Evolutionary conservation across 148 eudicot genomes (phyloP), one percentile per base, ranked within the genome.

Genomic region (Euryodendron excelsum): DNA sequence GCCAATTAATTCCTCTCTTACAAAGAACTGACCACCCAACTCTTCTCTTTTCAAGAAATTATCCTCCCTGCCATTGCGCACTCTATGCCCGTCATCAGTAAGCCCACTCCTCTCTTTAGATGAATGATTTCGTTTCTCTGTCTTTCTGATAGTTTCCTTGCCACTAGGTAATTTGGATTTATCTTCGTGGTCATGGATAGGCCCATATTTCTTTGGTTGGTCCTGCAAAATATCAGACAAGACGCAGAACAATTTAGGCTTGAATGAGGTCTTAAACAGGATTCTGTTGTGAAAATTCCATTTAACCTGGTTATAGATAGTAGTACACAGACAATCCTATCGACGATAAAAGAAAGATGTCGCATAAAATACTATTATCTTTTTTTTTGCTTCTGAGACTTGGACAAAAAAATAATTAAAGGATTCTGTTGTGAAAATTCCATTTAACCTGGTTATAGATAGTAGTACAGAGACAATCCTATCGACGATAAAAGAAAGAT

Each of bases 181-280:
- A 72, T 78, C 59, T 52, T 77, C 81, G 45, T 81, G 74, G 79
- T 74, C 77, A 45, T 78, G 74, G 67, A 60, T 9, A 60, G 80
- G 78, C 72, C 80, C 85, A 39, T 74, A 80, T 63, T 56, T 78
- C 69, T 72, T 80, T 2, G 80, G 76, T 58, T 77, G 86, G 45
- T 86, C 83, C 93, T 89, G 87, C 81, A 78, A 61, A 65, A 81
- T 56, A 61, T 50, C 72, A 48, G 10, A 50, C 21, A 47, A 71
- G 37, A 66, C 30, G 15, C 8, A 71, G 50, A 11, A 56, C 0
- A 68, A 61, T 13, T 63, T 41, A 39, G 65, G 18, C 39, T 64
- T 60, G 72, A 15, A 59, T 76, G 12, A 59, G 37, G 27, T 55
- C 62, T 41, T 31, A 62, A 59, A 56, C 61, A 64, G n/a, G 61